phyloP scores from a whole-genome alignment of 805 yeast species.

The Scheffersomyces lignosus region DNA sequence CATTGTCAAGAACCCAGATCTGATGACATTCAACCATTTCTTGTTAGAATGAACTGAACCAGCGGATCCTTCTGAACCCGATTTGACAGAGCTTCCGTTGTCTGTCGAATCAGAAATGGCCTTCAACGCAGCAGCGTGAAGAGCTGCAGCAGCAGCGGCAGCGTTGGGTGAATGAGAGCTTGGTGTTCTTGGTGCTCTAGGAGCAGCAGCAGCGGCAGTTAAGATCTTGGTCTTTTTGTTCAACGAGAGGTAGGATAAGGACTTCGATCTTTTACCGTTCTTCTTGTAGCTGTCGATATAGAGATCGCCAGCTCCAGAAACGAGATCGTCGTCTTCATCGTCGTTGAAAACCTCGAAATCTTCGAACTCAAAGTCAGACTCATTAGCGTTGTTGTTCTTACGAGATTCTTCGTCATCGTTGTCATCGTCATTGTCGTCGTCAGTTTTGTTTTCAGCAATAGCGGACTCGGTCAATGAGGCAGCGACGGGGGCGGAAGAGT shows the following conservation, averaged over 20 bases:
- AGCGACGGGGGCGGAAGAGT: conserved; percentile 75
- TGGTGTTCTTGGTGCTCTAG: conserved; percentile 67
- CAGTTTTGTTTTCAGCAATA: conserved; percentile 5
- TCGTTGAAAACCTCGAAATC: conserved; percentile 51
- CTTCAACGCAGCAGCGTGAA: conserved; percentile 64
- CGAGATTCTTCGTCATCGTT: conserved; percentile 10
- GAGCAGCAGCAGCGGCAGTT: conserved; percentile 84
- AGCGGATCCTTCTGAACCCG: conserved; percentile 1
- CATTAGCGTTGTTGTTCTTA: conserved; percentile 11
- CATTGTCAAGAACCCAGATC: conserved; percentile 74
- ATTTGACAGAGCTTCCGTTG: conserved; percentile 9
- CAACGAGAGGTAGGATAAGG: conserved; percentile 55
- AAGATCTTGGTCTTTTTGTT: conserved; percentile 51
- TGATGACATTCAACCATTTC: conserved; percentile 71
- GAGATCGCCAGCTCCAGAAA: conserved; percentile 24
- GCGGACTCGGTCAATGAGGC: conserved; percentile 53
- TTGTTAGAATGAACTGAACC: conserved; percentile 36
- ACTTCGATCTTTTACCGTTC: conserved; percentile 60
- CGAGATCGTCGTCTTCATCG: conserved; percentile 29
- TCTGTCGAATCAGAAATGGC: conserved; percentile 37
- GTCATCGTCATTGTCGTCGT: conserved; percentile 1
- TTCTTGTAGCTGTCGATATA: conserved; percentile 43
- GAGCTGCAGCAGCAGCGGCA: conserved; percentile 74
- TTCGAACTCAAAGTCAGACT: conserved; percentile 48
- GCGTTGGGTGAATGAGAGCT: conserved; percentile 59